Evolutionary conservation across 495 filamentous ascomycete species (phyloP).

Genomic region (Penicillium psychrofluorescens): DNA sequence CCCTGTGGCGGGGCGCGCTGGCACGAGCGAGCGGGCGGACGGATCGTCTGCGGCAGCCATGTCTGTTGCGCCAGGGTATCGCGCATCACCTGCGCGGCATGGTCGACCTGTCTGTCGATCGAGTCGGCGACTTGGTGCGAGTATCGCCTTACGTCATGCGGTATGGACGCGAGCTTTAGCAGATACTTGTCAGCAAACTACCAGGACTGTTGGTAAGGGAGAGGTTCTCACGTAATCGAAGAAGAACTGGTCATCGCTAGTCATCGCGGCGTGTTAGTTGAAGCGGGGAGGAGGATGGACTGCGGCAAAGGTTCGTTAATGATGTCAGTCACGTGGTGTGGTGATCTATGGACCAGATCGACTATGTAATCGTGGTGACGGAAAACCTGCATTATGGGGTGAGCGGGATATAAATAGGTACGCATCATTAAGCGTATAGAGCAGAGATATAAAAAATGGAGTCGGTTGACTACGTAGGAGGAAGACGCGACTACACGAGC

Average conservation of each 20-base stretch:
- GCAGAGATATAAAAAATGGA: too few species aligned
- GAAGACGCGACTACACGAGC: too few species aligned
- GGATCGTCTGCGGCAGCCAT: conserved; percentile 64
- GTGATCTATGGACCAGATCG: too few species aligned
- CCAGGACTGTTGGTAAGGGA: background rate
- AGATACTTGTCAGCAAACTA: background rate
- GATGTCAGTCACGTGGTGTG: too few species aligned
- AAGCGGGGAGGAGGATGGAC: too few species aligned
- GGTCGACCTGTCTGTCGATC: conserved; percentile 69
- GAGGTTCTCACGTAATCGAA: conserved; percentile 36
- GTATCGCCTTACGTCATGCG: conserved; percentile 60
- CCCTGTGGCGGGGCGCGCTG: conserved; percentile 33
- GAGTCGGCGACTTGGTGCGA: conserved; percentile 62
- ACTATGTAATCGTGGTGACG: too few species aligned
- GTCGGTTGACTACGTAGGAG: too few species aligned
- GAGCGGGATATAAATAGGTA: too few species aligned
- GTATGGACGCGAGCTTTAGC: conserved; percentile 62
- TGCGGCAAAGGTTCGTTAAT: too few species aligned
- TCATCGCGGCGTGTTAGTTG: conserved; percentile 19
- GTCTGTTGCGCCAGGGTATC: conserved; percentile 53
- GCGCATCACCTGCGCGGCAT: conserved; percentile 53
- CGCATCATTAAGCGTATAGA: too few species aligned
- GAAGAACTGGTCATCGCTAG: conserved; percentile 46
- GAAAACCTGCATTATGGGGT: too few species aligned
- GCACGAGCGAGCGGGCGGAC: conserved; percentile 45